These are phyloP conservation scores for Solanum bulbocastanum DNA, from an alignment of 257 asterid species.

Conservation along the genomic window DNA sequence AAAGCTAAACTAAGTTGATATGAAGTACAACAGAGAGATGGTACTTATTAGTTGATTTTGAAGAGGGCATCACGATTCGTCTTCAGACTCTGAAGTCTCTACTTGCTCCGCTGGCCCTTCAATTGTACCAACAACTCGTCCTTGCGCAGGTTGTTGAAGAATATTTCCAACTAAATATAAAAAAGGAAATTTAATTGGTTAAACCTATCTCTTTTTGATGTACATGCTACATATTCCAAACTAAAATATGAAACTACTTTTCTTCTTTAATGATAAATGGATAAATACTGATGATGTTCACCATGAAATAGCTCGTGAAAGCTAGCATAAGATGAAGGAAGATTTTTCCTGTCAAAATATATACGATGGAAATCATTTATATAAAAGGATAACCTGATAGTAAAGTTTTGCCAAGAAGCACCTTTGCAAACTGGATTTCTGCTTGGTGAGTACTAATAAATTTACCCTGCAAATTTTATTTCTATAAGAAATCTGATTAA, in stretches of 20 bases:
- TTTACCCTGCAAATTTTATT: conserved; percentile 38
- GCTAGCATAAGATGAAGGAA: background rate
- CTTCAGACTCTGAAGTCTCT: conserved; percentile 49
- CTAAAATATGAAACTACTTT: background rate
- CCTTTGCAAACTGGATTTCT: conserved; percentile 49
- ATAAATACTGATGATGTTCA: background rate
- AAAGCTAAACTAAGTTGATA: background rate
- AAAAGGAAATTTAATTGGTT: background rate
- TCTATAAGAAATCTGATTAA: background rate
- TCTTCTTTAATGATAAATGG: background rate
- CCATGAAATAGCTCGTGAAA: background rate
- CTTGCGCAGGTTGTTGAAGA: conserved; percentile 37
- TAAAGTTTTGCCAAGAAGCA: conserved; percentile 31
- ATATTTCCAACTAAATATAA: conserved; percentile 23
- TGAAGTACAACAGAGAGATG: background rate
- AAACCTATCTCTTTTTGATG: background rate
- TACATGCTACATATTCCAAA: background rate
- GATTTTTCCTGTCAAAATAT: background rate
- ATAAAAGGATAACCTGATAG: conserved; percentile 32
- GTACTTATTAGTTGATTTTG: background rate
- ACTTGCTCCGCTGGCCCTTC: conserved; percentile 29
- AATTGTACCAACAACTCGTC: conserved; percentile 24
- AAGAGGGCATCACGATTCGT: conserved; percentile 4
- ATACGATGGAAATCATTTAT: background rate
- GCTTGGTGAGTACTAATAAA: conserved; percentile 48